Conservation (phyloP, 2,329 filamentous ascomycete species). For the Coniochaeta pulveracea region DNA sequence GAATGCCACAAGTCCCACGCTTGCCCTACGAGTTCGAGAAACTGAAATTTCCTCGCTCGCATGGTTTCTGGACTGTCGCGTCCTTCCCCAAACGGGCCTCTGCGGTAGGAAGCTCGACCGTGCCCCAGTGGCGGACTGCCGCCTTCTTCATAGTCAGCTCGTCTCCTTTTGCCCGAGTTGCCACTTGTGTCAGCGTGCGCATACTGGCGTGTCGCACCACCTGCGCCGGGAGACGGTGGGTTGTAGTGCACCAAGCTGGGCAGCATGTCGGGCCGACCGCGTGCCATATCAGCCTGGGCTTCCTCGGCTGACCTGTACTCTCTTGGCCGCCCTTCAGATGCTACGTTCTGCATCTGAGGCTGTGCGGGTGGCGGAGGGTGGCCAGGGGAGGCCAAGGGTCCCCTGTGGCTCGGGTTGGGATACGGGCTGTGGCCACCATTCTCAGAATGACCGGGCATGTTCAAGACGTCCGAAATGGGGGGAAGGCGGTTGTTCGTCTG, state of each 20-base stretch:
- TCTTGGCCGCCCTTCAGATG: constrained; percentile 56
- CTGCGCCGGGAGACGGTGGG: constrained; percentile 66
- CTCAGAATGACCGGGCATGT: constrained; percentile 53
- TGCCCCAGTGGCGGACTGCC: constrained; percentile 74
- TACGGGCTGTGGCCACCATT: constrained; percentile 37
- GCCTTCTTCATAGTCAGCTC: constrained; percentile 91
- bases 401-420: constrained; percentile 49
- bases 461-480: constrained; percentile 88
- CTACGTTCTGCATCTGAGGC: constrained; percentile 36
- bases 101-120: constrained; percentile 49
- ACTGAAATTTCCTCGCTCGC: constrained; percentile 83
- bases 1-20: constrained; percentile 98
- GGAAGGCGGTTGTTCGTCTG: constrained; percentile 89
- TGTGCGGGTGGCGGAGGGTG: constrained; percentile 45
- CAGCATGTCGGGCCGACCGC: constrained; percentile 82
- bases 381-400: constrained; percentile 66
- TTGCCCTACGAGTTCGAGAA: constrained; percentile 71
- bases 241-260: constrained; percentile 96
- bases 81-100: constrained; percentile 69
- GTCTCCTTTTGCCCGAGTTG: constrained; percentile 59
- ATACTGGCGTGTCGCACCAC: constrained; percentile 18
- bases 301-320: constrained; percentile 96
- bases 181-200: constrained; percentile 36
- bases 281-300: constrained; percentile 79
- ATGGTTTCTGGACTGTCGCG: constrained; percentile 76